Percentiles rank a stretch among this genome's conserved stretches.
Conservation (phyloP, 257 asterid species). For the Scutellaria baicalensis region DNA sequence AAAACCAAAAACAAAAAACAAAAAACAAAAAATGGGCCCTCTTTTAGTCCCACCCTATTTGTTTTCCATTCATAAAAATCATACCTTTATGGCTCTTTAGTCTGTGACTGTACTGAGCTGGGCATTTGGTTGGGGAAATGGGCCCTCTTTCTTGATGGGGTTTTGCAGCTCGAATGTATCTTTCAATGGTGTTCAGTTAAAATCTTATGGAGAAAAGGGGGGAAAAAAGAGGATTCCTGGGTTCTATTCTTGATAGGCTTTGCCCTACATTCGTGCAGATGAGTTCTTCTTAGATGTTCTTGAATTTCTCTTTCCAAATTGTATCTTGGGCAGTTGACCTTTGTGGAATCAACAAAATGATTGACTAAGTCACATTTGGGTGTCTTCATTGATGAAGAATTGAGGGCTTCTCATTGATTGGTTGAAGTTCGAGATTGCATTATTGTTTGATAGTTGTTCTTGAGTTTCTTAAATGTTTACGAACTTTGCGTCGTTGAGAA, state of each 20-base stretch:
- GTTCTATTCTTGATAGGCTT: conserved; percentile 1
- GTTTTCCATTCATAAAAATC: neutral
- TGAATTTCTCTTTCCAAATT: neutral
- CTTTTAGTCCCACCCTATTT: neutral
- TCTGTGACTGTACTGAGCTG: neutral
- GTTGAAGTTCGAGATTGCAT: neutral
- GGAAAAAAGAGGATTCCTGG: neutral
- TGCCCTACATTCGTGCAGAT: neutral
- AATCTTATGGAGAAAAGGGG: neutral
- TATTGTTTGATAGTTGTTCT: neutral
- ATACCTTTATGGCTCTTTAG: neutral
- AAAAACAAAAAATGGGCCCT: neutral
- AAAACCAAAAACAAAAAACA: no score
- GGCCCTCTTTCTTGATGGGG: conserved; percentile 4
- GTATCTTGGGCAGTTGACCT: neutral
- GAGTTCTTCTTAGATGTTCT: neutral
- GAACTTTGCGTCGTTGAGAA: neutral
- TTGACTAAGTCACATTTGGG: conserved; percentile 8
- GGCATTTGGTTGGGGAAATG: conserved; percentile 1
- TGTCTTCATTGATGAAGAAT: neutral
- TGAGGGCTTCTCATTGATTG: neutral
- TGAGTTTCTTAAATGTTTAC: neutral
- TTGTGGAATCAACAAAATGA: neutral
- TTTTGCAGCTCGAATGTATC: neutral
- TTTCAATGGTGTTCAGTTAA: neutral